These are phyloP conservation scores for Paramecium tetraurelia DNA, from an alignment of 73 alveolate species.

Conservation along the genomic window DNA sequence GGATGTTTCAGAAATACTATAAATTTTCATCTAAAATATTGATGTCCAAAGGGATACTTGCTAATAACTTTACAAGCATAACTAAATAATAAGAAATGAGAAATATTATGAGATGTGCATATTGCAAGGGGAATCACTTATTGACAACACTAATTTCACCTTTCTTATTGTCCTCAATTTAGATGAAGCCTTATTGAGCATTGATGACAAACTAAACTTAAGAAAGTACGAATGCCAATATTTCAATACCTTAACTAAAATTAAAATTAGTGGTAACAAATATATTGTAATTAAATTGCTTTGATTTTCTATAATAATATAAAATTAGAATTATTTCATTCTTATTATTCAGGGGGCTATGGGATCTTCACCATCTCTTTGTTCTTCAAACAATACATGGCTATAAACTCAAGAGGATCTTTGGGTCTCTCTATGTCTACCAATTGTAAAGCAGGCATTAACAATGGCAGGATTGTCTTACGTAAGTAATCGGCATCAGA, in stretches of 20 bases:
- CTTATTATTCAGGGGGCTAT: conserved; percentile 51
- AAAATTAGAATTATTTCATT: background rate
- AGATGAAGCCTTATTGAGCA: background rate
- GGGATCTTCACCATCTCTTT: conserved; percentile 79
- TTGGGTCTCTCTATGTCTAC: conserved; percentile 84
- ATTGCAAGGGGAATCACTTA: background rate
- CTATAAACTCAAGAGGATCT: conserved; percentile 80
- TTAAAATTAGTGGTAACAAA: background rate
- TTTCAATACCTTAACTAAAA: background rate
- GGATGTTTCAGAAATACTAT: background rate
- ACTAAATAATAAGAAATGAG: background rate
- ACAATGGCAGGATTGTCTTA: conserved; percentile 81
- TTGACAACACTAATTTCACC: background rate
- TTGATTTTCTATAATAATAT: background rate
- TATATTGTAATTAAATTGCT: background rate
- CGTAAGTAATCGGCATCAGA: conserved; percentile 78
- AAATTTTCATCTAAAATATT: background rate
- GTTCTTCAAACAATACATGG: conserved; percentile 80
- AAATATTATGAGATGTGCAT: background rate
- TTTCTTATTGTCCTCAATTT: background rate
- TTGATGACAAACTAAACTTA: background rate
- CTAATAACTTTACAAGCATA: background rate
- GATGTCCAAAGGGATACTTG: background rate
- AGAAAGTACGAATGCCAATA: background rate
- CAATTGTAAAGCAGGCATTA: conserved; percentile 73